Evolutionary conservation across 2,329 filamentous ascomycete genomes (phyloP), one percentile per base, ranked within the genome.

Genomic region (Seiridium unicorne): DNA sequence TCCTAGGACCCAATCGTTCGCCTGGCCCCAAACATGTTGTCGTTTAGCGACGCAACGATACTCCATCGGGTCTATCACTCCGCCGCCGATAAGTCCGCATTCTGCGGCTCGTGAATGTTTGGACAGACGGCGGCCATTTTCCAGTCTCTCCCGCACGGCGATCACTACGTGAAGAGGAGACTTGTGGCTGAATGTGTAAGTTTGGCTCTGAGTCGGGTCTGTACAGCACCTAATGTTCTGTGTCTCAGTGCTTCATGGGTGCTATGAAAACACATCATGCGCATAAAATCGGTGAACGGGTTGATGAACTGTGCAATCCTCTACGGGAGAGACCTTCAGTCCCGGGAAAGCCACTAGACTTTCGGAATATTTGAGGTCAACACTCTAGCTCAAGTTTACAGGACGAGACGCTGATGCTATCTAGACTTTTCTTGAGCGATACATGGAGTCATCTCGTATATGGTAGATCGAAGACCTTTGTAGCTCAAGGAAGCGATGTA

Each of bases 71-170:
- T 58, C 3, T 49, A 51, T 31, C 46, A 58, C 18, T 40, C 44
- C 10, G 46, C 40, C 40, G 55, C 46, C 26, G 55, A 58, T 38
- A 58, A 51, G 32, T 46, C 55, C 7, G 40, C 35, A 38, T 49
- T 58, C 9, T 58, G 51, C 36, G 32, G 31, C 11, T 58, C 46
- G 44, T 58, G 55, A 46, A 58, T 58, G 44, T 58, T 58, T 48
- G 55, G 44, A 26, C 46, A 58, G 10, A 58, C 55, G 44, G 44
- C 55, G 7, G 42, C 46, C 31, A 58, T 58, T 44, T 51, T 58
- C 44, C 55, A 58, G 55, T 58, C 55, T 35, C 44, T 58, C 11
- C 46, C 34, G 32, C 55, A 48, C 46, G 40, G 38, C 10, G 55
- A 58, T 26, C 55, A 58, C 36, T 58, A 58, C 38, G 46, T 34